These are phyloP conservation scores for Mariannaea sp. DNA, from an alignment of 2,329 filamentous ascomycete species.

Conservation along the genomic window DNA sequence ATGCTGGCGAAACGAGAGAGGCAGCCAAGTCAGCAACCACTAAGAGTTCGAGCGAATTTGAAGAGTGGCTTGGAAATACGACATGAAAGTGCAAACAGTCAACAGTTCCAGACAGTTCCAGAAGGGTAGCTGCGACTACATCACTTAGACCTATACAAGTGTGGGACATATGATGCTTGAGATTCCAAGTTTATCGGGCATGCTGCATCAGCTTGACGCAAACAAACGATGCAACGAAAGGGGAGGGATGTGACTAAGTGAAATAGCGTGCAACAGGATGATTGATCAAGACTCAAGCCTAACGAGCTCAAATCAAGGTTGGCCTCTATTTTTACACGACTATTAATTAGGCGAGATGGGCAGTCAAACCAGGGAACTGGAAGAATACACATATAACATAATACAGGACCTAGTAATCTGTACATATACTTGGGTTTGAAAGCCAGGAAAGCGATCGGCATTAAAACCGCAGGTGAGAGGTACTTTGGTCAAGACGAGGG, in stretches of 20 bases:
- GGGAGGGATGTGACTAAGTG: background rate
- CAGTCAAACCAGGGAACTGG: background rate
- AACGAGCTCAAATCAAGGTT: background rate
- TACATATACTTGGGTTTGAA: too few relatives aligned
- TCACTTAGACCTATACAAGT: too few relatives aligned
- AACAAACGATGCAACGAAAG: background rate
- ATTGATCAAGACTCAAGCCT: background rate
- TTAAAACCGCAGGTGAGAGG: too few relatives aligned
- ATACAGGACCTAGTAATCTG: too few relatives aligned
- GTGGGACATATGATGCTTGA: too few relatives aligned
- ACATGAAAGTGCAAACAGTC: conserved; percentile 20
- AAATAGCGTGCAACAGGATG: background rate
- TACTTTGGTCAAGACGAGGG: too few relatives aligned
- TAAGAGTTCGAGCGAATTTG: conserved; percentile 34
- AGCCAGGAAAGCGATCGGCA: too few relatives aligned
- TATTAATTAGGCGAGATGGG: background rate
- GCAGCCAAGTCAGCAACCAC: conserved; percentile 7
- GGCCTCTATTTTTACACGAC: too few relatives aligned
- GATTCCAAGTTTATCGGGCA: background rate
- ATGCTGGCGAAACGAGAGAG: conserved; percentile 28
- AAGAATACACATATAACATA: too few relatives aligned
- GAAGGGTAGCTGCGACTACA: too few relatives aligned
- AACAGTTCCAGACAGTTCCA: background rate
- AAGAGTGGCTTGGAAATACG: conserved; percentile 32
- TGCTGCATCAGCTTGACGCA: background rate